phyloP scores from a whole-genome alignment of 805 yeast genomes.

The Zygotorulaspora chibaensis region DNA sequence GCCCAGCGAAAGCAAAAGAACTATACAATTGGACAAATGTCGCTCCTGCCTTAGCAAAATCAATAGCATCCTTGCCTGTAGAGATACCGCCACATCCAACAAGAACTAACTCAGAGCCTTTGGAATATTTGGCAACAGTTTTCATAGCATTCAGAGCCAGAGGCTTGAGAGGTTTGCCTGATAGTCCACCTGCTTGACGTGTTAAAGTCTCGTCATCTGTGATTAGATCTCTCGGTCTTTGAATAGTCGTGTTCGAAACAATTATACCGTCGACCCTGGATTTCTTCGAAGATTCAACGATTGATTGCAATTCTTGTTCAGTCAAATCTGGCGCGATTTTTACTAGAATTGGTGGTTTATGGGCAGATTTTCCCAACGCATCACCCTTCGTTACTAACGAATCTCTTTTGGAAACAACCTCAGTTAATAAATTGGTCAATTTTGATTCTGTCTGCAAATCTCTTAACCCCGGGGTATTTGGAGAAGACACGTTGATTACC shows the following conservation, averaged over 20 bases:
- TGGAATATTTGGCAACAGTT: constrained; percentile 68
- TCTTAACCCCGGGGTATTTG: constrained; percentile 93
- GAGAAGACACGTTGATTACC: constrained; percentile 88
- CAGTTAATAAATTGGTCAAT: constrained; percentile 59
- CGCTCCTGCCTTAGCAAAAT: constrained; percentile 92
- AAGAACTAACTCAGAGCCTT: constrained; percentile 66
- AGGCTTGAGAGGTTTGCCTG: constrained; percentile 89
- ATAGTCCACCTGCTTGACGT: constrained; percentile 76
- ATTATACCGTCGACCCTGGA: constrained; percentile 88
- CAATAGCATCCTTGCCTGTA: constrained; percentile 83
- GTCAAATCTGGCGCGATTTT: constrained; percentile 92
- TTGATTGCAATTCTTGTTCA: constrained; percentile 73
- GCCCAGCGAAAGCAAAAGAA: constrained; percentile 88
- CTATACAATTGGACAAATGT: constrained; percentile 84
- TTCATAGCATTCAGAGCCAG: constrained; percentile 67
- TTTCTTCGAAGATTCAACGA: constrained; percentile 72
- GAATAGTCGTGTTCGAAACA: constrained; percentile 86
- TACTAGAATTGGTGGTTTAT: constrained; percentile 75
- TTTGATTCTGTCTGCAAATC: constrained; percentile 76
- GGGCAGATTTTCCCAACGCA: constrained; percentile 25
- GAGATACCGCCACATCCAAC: constrained; percentile 95
- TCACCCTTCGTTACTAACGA: constrained; percentile 40
- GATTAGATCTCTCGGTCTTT: constrained; percentile 63
- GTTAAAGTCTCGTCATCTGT: constrained; percentile 44
- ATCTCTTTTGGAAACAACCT: constrained; percentile 70